Percentiles rank a stretch among this genome's conserved stretches.
These are phyloP conservation scores for Paulownia fortunei DNA, from an alignment of 257 asterid genomes.

Conservation along the genomic window DNA sequence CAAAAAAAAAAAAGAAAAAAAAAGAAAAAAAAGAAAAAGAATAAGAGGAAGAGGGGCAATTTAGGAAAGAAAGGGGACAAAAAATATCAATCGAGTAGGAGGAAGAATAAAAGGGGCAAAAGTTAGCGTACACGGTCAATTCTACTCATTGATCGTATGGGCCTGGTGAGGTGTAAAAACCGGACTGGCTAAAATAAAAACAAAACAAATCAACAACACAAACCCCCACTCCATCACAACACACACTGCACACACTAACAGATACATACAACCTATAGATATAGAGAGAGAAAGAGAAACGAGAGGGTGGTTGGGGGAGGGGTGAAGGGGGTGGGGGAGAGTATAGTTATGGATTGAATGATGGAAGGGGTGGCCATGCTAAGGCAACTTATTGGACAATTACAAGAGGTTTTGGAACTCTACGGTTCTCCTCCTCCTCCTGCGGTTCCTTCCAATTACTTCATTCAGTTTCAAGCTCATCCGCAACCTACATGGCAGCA, in stretches of 20 bases:
- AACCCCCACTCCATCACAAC: constrained; percentile 28
- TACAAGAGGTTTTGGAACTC: constrained; percentile 70
- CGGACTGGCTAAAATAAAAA: constrained; percentile 41
- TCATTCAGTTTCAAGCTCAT: constrained; percentile 54
- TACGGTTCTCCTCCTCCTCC: constrained; percentile 64
- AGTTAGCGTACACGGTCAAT: constrained; percentile 75
- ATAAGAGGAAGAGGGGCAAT: constrained; percentile 29
- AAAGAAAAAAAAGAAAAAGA: not conserved
- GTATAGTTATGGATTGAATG: constrained; percentile 54
- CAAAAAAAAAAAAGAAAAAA: not conserved
- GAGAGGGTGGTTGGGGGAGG: constrained; percentile 29
- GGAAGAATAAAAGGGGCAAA: constrained; percentile 15
- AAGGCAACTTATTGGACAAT: constrained; percentile 90
- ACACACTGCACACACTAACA: constrained; percentile 13
- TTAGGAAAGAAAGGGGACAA: constrained; percentile 23
- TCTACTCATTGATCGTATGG: constrained; percentile 49
- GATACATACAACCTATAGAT: constrained; percentile 34
- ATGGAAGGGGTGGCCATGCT: constrained; percentile 81
- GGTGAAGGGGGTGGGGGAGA: constrained; percentile 23
- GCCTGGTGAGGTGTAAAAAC: constrained; percentile 54
- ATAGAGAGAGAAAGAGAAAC: constrained; percentile 24
- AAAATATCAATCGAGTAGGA: not conserved
- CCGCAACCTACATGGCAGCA: constrained; percentile 40
- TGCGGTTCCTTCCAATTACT: constrained; percentile 55
- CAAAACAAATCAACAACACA: constrained; percentile 7